A percentile compares a stretch with the other conserved stretches of the same genome.
Evolutionary conservation across 2,329 filamentous ascomycete genomes (phyloP).

Genomic region (Trichoderma arundinaceum): DNA sequence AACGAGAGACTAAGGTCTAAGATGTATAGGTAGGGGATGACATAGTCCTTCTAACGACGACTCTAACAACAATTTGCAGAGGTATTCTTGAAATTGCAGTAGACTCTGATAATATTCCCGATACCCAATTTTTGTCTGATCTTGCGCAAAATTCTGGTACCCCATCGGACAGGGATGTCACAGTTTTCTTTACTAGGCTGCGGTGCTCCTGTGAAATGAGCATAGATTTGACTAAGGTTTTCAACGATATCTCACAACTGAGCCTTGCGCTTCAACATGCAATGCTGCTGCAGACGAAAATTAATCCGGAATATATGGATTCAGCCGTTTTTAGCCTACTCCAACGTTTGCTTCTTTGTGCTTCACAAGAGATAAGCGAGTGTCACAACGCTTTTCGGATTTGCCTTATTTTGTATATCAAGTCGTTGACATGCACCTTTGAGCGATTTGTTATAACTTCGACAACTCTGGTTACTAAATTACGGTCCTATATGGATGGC

Average conservation of each 20-base stretch:
- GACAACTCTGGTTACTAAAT: not conserved
- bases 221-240: not conserved
- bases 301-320: slow-evolving; percentile 3
- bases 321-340: slow-evolving; percentile 2
- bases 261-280: not conserved
- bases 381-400: slow-evolving; percentile 16
- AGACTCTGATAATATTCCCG: slow-evolving; percentile 4
- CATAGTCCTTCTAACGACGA: not conserved
- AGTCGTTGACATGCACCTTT: not conserved
- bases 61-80: not conserved
- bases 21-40: slow-evolving; percentile 10
- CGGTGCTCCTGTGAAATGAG: not conserved
- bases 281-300: not conserved
- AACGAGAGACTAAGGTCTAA: slow-evolving; percentile 3
- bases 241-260: not conserved
- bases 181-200: not conserved
- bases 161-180: not conserved
- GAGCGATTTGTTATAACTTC: not conserved
- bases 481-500: not conserved
- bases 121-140: not conserved
- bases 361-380: not conserved
- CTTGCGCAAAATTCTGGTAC: not conserved
- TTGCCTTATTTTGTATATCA: slow-evolving; percentile 5
- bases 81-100: slow-evolving; percentile 10
- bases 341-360: not conserved